Percentiles rank a stretch among this genome's conserved stretches.
Conservation (phyloP, 2,329 filamentous ascomycete species). For the Phaeophleospora eucalypticola region DNA sequence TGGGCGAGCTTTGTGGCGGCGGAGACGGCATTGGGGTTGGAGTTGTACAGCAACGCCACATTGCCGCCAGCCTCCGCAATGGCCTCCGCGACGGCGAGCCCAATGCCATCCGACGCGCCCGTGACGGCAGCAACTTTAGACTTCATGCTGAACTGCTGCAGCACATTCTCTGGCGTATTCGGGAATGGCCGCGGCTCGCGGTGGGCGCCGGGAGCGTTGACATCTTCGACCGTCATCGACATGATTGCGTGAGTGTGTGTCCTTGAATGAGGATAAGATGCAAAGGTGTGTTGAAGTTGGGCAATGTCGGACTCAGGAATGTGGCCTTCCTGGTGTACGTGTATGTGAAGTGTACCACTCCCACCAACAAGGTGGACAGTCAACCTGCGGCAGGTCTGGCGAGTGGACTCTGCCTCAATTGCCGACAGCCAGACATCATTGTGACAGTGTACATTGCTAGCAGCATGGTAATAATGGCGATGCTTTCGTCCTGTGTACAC, state of each 20-base stretch:
- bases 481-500: no score
- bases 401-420: no score
- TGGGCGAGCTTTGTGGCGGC: constrained; percentile 11
- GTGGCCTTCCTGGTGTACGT: no score
- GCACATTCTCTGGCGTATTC: constrained; percentile 22
- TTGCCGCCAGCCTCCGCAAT: constrained; percentile 83
- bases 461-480: no score
- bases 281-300: no score
- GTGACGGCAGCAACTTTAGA: constrained; percentile 79
- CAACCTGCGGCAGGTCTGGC: no score
- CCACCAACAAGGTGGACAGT: no score
- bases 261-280: no score
- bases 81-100: constrained; percentile 84
- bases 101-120: constrained; percentile 79
- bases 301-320: no score
- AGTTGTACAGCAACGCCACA: constrained; percentile 50
- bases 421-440: no score
- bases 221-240: constrained; percentile 9
- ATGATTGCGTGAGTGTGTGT: constrained; percentile 6
- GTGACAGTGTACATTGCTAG: no score
- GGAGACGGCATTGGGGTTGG: not conserved
- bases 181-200: constrained; percentile 24
- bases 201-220: constrained; percentile 1
- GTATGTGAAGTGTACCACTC: no score
- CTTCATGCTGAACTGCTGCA: constrained; percentile 48